Conservation (phyloP, 2,329 filamentous ascomycete genomes). For the Penicillium sp. region DNA sequence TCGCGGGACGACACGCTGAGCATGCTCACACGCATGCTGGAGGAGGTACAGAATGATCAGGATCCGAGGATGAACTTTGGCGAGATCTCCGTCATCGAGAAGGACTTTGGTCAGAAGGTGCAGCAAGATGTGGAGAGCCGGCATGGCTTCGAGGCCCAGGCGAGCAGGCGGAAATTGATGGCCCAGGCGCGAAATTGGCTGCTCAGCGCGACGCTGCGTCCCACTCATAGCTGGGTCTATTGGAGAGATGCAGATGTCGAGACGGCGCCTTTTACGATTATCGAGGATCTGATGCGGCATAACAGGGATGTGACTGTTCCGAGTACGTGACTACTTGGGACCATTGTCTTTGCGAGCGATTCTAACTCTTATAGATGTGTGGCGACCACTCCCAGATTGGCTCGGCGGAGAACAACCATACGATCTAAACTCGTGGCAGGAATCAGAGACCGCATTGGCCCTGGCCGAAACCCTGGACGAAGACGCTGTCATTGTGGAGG, state of each 20-base stretch:
- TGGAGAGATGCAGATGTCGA: slow-evolving; percentile 99
- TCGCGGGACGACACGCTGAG: slow-evolving; percentile 88
- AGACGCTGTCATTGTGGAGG: slow-evolving; percentile 97
- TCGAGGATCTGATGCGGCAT: slow-evolving; percentile 97
- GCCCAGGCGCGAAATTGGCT: slow-evolving; percentile 97
- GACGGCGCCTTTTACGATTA: slow-evolving; percentile 92
- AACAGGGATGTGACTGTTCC: slow-evolving; percentile 99
- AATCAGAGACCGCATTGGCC: slow-evolving; percentile 93
- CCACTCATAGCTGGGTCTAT: slow-evolving; percentile 98
- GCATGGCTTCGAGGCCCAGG: slow-evolving; percentile 95
- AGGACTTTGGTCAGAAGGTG: slow-evolving; percentile 97
- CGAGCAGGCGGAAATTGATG: slow-evolving; percentile 92
- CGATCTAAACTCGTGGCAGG: slow-evolving; percentile 98
- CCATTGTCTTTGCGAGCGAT: neutral
- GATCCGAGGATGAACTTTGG: slow-evolving; percentile 84
- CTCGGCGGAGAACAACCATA: slow-evolving; percentile 97
- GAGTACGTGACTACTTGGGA: slow-evolving; percentile 65
- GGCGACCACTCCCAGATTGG: slow-evolving; percentile 98
- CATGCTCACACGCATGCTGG: slow-evolving; percentile 72
- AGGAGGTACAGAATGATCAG: slow-evolving; percentile 75
- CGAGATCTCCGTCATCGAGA: slow-evolving; percentile 96
- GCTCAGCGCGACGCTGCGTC: slow-evolving; percentile 85
- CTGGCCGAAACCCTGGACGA: slow-evolving; percentile 94
- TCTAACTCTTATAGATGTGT: slow-evolving; percentile 68
- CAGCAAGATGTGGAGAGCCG: slow-evolving; percentile 97